Evolutionary conservation across 2,329 filamentous ascomycete genomes (phyloP), one percentile per base, ranked within the genome.

Genomic region (Pyrenophora tritici-repentis): DNA sequence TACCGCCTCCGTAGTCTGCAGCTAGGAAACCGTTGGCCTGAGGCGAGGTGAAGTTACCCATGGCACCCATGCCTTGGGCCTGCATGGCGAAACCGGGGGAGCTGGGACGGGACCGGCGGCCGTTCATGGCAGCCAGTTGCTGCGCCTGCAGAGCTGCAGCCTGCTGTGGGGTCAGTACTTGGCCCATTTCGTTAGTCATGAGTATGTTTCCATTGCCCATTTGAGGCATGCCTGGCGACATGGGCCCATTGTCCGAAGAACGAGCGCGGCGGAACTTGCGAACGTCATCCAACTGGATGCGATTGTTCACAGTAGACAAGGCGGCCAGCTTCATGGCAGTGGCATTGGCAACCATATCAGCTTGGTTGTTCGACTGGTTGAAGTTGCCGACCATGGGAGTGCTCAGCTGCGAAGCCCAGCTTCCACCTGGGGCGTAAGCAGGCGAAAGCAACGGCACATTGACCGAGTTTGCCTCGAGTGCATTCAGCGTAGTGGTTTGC

Each of bases 251-350:
- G 65, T 97, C 93, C 64, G 91, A 92, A 41, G 94, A 97, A 53
- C 92, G 86, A 60, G 91, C 86, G 53, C 93, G 89, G 58, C 94
- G 90, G 75, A 94, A 97, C 77, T 97, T 97, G 68, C 92, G 90
- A 56, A 95, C 93, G 73, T 99, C 94, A 67, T 99, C 94, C 52
- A 99, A 81, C 44, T 94, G 92, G 67, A 99, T 96, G 35, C 94
- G 89, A 74, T 97, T 99, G 79, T 97, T 99, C 42, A 99, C 94
- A 2, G 94, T 99, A 4, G 93, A 97, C 38, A 99, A 81, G 14
- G 94, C 94, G 38, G 94, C 94, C 43, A 99, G 83, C 75, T 99
- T 99, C 94, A 99, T 99, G 17, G 94, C 94, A 13, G 94, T 97
- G 20, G 94, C 94, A 71, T 97, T 99, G 52, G 94, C 94, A 50